A percentile compares a stretch with the other conserved stretches of the same genome.
These are phyloP conservation scores for Candida sonorensis DNA, from an alignment of 805 yeast species.

Conservation along the genomic window DNA sequence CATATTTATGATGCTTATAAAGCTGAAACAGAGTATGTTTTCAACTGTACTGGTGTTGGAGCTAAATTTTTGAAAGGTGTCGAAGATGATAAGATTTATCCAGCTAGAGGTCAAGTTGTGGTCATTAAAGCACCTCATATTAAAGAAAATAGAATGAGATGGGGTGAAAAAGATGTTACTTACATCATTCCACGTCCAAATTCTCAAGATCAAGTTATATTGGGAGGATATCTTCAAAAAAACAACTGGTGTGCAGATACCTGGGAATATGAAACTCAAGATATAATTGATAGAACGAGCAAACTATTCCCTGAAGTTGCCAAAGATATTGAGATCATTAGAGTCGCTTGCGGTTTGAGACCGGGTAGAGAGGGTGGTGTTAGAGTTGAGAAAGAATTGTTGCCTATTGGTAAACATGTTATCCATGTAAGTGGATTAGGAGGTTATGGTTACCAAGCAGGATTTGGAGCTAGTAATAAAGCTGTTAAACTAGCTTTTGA, in stretches of 20 bases:
- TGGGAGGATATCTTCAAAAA: slow-evolving; percentile 70
- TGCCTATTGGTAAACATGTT: slow-evolving; percentile 34
- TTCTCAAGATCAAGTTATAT: slow-evolving; percentile 57
- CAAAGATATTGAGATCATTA: slow-evolving; percentile 41
- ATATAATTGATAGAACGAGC: slow-evolving; percentile 45
- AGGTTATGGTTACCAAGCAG: slow-evolving; percentile 64
- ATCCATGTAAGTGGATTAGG: slow-evolving; percentile 71
- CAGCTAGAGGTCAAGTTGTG: slow-evolving; percentile 77
- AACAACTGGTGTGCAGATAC: slow-evolving; percentile 59
- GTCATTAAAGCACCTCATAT: slow-evolving; percentile 66
- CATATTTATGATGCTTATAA: slow-evolving; percentile 53
- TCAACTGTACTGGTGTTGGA: slow-evolving; percentile 76
- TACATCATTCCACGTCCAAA: slow-evolving; percentile 69
- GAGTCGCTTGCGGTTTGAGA: slow-evolving; percentile 68
- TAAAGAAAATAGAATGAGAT: slow-evolving; percentile 47
- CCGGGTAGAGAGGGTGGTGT: slow-evolving; percentile 75
- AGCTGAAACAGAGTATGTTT: slow-evolving; percentile 38
- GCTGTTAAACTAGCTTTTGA: slow-evolving; percentile 31
- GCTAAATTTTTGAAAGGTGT: slow-evolving; percentile 62
- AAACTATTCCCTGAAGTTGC: slow-evolving; percentile 43
- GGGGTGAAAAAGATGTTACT: slow-evolving; percentile 59
- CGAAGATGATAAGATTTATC: slow-evolving; percentile 52
- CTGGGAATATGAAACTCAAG: slow-evolving; percentile 38
- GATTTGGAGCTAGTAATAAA: slow-evolving; percentile 49
- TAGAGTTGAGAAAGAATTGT: slow-evolving; percentile 52